Evolutionary conservation across 352 stramenopile species (phyloP).

Genomic region (Phytophthora multivora): DNA sequence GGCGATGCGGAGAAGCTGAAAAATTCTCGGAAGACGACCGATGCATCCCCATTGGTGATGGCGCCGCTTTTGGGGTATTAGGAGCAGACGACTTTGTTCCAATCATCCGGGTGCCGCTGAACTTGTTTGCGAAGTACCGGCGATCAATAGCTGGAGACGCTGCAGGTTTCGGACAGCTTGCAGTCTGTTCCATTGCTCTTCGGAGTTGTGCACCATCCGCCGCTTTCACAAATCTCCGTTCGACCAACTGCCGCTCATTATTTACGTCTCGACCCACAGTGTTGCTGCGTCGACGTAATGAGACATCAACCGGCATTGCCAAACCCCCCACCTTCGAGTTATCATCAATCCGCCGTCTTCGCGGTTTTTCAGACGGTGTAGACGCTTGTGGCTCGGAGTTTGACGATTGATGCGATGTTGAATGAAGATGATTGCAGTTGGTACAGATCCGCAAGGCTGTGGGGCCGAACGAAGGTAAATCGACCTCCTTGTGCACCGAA

Average conservation of each 20-base stretch:
- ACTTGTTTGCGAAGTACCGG: conserved; percentile 33
- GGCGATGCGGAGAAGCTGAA: conserved; percentile 6
- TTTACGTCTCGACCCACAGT: conserved; percentile 11
- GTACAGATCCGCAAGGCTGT: conserved; percentile 74
- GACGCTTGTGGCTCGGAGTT: conserved; percentile 13
- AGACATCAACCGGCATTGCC: background rate
- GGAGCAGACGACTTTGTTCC: conserved; percentile 12
- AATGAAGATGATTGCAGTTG: conserved; percentile 42
- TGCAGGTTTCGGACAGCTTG: conserved; percentile 26
- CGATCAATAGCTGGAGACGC: conserved; percentile 27
- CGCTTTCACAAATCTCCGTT: conserved; percentile 8
- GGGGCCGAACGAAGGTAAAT: conserved; percentile 65
- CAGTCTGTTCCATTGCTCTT: conserved; percentile 11
- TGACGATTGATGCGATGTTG: too few relatives aligned
- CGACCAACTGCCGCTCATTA: background rate
- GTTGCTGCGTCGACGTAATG: conserved; percentile 8
- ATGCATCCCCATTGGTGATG: conserved; percentile 7
- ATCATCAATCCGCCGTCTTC: conserved; percentile 10
- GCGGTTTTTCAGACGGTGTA: conserved; percentile 17
- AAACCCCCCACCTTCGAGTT: conserved; percentile 9
- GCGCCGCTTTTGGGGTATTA: conserved; percentile 12
- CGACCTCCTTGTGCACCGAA: conserved; percentile 71
- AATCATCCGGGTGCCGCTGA: conserved; percentile 4
- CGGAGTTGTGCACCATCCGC: conserved; percentile 4
- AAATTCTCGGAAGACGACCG: conserved; percentile 25